Evolutionary conservation across 202 grass and related monocot species (phyloP), one percentile per base, ranked within the genome.

Genomic region (Zoysia matrella): DNA sequence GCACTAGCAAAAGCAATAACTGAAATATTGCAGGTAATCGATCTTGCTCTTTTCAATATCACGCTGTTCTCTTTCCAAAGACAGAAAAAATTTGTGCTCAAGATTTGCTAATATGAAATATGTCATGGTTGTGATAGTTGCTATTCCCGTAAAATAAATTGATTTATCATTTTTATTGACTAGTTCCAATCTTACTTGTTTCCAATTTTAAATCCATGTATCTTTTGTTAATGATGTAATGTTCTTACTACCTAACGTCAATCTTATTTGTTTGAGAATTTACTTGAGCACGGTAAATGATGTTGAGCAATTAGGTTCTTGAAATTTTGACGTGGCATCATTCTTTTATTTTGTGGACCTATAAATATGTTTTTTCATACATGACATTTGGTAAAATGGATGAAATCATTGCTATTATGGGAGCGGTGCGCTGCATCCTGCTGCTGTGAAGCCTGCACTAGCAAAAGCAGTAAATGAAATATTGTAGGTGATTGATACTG

Each of bases 1-100:
- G 80, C 91, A 69, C 84, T 94, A 47, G 65, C 88, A 71, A 97
- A 92, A 92, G 86, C 91, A 46, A 86, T 97, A 77, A 94, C 94
- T 75, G 72, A 81, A 71, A 97, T 97, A 83, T 87, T 97, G 82
- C 88, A 91, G 91, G 90, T 96, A 89, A 63, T 48, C 15, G 3
- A 14, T 10, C 22, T 22, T 22, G 22, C 22, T 22, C 22, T 22
- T 22, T 22, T 22, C 22, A 22, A 22, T 22, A 22, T 18, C 47
- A 2, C 7, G 47, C 36, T 85, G 53, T 36, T 63, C 12, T 66
- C 52, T 8, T 6, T 52, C 6, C 40, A 5, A 18, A 39, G 54
- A 7, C n/a, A 47, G 18, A 62, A 60, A 22, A 22, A 40, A 11
- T 14, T 18, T 13, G 73, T 52, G 11, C 8, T 4, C 60, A 42